phyloP scores from a whole-genome alignment of 2,329 filamentous ascomycete species.

The Didymosphaeria variabile region DNA sequence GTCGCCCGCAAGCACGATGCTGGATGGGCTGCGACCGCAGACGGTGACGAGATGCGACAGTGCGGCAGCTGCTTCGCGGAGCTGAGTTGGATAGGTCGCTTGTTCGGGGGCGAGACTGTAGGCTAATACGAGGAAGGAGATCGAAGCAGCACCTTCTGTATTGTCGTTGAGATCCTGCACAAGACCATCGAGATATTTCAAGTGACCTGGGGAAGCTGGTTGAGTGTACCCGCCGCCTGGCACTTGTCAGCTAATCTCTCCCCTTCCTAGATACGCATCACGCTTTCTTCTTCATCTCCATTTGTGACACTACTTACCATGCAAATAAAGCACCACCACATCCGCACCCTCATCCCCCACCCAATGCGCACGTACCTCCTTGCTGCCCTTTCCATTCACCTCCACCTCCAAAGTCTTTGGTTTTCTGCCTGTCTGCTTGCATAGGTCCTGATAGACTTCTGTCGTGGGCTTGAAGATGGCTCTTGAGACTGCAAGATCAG shows the following conservation, averaged over 20 bases:
- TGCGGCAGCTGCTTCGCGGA: constrained; percentile 3
- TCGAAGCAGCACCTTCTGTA: neutral
- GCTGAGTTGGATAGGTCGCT: constrained; percentile 9
- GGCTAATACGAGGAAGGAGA: constrained; percentile 1
- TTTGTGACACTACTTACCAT: neutral
- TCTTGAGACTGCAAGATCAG: neutral
- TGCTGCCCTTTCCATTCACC: neutral
- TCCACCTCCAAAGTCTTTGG: neutral
- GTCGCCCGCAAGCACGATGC: constrained; percentile 21
- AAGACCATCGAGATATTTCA: neutral
- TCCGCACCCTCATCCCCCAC: constrained; percentile 1
- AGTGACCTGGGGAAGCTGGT: neutral
- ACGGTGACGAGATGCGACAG: neutral
- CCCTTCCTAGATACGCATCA: neutral
- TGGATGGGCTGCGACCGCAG: neutral
- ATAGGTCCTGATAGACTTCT: neutral
- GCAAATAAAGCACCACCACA: constrained; percentile 1
- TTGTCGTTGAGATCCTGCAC: neutral
- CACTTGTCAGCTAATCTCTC: neutral
- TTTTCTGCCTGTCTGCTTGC: constrained; percentile 1
- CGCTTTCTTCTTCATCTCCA: too few species aligned
- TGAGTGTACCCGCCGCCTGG: constrained; percentile 1
- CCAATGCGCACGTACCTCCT: neutral
- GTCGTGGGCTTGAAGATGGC: constrained; percentile 3
- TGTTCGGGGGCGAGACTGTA: constrained; percentile 10